phyloP scores from a whole-genome alignment of 1,284 basidiomycete genomes.

The Ceratobasidium sp. region DNA sequence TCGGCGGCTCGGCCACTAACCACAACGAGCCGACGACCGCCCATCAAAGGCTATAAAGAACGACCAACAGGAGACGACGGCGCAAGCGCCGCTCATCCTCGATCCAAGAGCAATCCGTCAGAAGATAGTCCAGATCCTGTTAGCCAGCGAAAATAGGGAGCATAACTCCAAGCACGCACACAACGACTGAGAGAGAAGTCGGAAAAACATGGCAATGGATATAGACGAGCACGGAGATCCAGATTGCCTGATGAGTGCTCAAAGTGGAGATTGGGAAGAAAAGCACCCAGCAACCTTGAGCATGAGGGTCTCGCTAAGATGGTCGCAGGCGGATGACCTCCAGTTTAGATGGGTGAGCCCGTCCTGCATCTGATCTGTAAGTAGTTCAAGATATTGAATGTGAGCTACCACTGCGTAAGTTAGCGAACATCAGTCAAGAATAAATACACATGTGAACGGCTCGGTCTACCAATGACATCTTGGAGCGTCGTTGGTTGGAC shows the following conservation, averaged over 20 bases:
- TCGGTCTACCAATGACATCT: constrained; percentile 86
- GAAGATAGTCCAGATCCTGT: not conserved
- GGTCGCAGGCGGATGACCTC: constrained; percentile 79
- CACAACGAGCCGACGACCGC: not conserved
- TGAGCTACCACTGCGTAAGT: constrained; percentile 72
- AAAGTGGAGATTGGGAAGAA: constrained; percentile 34
- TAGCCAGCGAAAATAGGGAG: constrained; percentile 20
- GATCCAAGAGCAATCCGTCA: constrained; percentile 15
- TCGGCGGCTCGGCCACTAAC: constrained; percentile 39
- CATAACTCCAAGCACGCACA: not conserved
- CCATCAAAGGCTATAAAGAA: constrained; percentile 32
- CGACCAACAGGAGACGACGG: constrained; percentile 21
- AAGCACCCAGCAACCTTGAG: constrained; percentile 80
- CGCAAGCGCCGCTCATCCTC: constrained; percentile 29
- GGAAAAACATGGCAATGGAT: constrained; percentile 35
- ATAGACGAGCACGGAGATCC: not conserved
- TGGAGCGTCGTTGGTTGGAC: constrained; percentile 91
- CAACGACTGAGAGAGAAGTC: not conserved
- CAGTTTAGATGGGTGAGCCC: constrained; percentile 78
- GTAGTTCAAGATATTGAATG: constrained; percentile 83
- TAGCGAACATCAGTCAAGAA: constrained; percentile 26
- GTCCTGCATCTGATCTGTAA: constrained; percentile 76
- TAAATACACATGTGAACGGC: constrained; percentile 61
- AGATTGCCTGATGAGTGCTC: constrained; percentile 1
- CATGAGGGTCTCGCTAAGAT: constrained; percentile 87